Base-by-base conservation (phyloP, 352 stramenopile species). In the Globisporangium viniferum region DNA sequence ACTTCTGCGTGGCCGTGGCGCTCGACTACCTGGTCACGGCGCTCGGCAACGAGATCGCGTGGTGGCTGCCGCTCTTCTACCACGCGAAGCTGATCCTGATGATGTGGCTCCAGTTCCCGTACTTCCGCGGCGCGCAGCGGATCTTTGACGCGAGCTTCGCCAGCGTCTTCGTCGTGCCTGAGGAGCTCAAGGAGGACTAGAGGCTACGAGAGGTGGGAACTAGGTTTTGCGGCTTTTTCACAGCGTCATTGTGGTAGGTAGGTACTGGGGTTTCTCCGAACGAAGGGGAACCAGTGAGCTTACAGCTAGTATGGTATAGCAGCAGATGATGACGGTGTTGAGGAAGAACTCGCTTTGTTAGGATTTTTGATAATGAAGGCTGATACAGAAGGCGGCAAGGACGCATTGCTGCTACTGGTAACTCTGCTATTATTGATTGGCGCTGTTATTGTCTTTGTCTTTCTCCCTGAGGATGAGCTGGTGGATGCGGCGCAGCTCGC, bases 61-160 rank as follows among this genome's bases (percentile, higher is more conserved):
- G 90, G 59, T 97, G 90, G 90, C 70, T 97, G 33, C 90, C 90
- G 58, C 69, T 97, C 29, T 95, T 93, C 71, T 94, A 92, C 67
- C 90, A 97, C 70, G 72, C 60, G n/a, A 95, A 96, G 75, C 62
- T 97, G 67, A 63, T 93, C 27, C 68, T 86, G 44, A 84, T 94
- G 74, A 82, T 97, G 74, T 96, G 87, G 86, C 87, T 97, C 14
- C 90, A 97, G 73, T 94, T 97, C 68, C 90, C 90, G 44, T 96
- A 97, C 75, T 97, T 97, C 66, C 88, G 88, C 48, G 90, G 90
- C 15, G 89, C 88, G 0, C 76, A 95, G 63, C 76, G 74, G 51
- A 86, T 97, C 67, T 96, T 96, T 59, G 89, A 97, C 66, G 61
- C 73, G 14, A 74, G 65, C 46, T 92, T 95, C 61, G 72, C 77